A percentile compares a stretch with the other conserved stretches of the same genome.
phyloP scores from a whole-genome alignment of 257 asterid genomes.

The Anisodus tanguticus region DNA sequence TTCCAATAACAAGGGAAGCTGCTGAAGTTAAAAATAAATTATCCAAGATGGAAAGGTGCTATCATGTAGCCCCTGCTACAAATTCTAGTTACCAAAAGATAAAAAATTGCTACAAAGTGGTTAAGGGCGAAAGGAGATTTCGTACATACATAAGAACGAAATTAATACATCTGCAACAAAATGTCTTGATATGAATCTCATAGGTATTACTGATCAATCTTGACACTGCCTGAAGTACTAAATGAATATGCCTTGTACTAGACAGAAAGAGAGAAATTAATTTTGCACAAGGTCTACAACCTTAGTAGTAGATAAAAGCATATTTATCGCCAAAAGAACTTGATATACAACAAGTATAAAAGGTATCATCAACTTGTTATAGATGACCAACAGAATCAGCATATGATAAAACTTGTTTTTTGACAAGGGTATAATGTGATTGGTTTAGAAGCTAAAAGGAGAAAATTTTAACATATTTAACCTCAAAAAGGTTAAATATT shows the following conservation, averaged over 20 bases:
- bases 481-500: conserved; percentile 8
- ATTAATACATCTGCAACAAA: background rate
- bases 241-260: background rate
- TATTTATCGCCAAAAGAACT: background rate
- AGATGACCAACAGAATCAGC: background rate
- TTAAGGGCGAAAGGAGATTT: background rate
- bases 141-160: background rate
- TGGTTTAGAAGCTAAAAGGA: background rate
- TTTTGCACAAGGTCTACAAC: background rate
- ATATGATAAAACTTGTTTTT: background rate
- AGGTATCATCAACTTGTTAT: background rate
- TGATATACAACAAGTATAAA: background rate
- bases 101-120: background rate
- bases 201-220: background rate
- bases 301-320: background rate
- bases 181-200: conserved; percentile 1
- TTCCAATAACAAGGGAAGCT: background rate
- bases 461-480: background rate
- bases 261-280: background rate
- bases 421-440: background rate
- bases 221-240: background rate
- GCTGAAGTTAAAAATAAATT: background rate
- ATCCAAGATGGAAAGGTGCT: background rate
- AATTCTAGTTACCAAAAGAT: background rate
- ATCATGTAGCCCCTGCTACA: conserved; percentile 21